Conservation (phyloP, 106 monocot genomes). For the Acorus calamus region DNA sequence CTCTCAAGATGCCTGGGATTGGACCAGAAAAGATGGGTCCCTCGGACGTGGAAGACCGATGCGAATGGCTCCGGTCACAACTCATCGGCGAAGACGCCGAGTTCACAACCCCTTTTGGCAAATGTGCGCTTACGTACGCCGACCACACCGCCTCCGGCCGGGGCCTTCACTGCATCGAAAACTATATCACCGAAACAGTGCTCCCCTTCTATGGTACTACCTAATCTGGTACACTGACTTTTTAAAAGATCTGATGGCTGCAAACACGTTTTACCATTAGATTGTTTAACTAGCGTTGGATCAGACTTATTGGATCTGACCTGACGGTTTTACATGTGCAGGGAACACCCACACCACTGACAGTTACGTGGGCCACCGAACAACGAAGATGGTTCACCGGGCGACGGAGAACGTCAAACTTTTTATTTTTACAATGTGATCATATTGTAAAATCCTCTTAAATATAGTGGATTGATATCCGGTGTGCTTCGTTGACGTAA, state of each 20-base stretch:
- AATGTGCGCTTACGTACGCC: conserved; percentile 24
- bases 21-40: too few species aligned
- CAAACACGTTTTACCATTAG: neutral
- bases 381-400: conserved; percentile 13
- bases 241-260: neutral
- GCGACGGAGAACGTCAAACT: conserved; percentile 35
- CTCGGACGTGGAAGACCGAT: conserved; percentile 4
- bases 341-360: conserved; percentile 47
- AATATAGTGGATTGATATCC: too few species aligned
- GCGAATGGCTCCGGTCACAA: conserved; percentile 28
- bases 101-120: conserved; percentile 33
- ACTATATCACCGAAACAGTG: conserved; percentile 26
- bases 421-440: too few species aligned
- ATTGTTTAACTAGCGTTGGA: neutral
- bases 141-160: conserved; percentile 44
- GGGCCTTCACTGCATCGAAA: conserved; percentile 27
- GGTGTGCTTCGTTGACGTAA: too few species aligned
- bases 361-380: conserved; percentile 30
- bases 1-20: too few species aligned
- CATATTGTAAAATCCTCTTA: too few species aligned
- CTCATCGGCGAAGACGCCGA: conserved; percentile 24
- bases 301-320: neutral
- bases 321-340: neutral
- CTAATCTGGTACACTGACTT: too few species aligned
- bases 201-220: conserved; percentile 41